Base-by-base conservation (phyloP, 192 early-diverging fungal genomes). In the Gonapodya prolifera region DNA sequence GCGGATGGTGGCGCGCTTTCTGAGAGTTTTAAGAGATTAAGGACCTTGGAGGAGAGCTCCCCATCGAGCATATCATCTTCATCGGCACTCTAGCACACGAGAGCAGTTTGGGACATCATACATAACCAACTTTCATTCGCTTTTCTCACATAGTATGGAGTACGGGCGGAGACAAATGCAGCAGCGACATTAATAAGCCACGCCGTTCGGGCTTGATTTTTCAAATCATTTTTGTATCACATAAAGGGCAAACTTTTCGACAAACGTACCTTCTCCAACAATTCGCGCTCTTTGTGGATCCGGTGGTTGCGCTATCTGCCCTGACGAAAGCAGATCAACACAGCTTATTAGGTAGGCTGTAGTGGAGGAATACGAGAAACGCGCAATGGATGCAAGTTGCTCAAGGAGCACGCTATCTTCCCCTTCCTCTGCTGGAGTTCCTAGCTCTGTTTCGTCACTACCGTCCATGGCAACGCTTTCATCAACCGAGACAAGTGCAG, bases 31-130 rank as follows among this genome's bases (percentile, higher is more conserved):
- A 94, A 89, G 33, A 94, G 84, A 74, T 91, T 87, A 28, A 93
- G 81, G 1, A 85, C 90, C 30, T 90, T 89, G 30, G 86, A 85
- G 36, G 89, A 87, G 81, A 94, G 75, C 33, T 93, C 90, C 13
- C 91, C 93, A 79, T 96, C 95, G 35, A 90, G 83, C 30, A 81
- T 76, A 83, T 96, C 94, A 74, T 94, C 88, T 75, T 95, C 93
- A 23, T 92, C 89, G n/a, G 90, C 83, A 75, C 86, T 90, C 80
- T 91, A 85, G 81, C 88, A 93, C 79, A 88, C 77, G 74, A 33
- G 1, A 79, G 31, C 31, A 35, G 78, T 70, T n/a, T n/a, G n/a
- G n/a, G n/a, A n/a, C n/a, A n/a, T n/a, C n/a, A n/a, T n/a, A n/a
- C n/a, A n/a, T n/a, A n/a, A n/a, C n/a, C n/a, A n/a, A n/a, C n/a